These are phyloP conservation scores for Beta vulgaris DNA, from an alignment of 148 eudicot genomes.

Conservation along the genomic window DNA sequence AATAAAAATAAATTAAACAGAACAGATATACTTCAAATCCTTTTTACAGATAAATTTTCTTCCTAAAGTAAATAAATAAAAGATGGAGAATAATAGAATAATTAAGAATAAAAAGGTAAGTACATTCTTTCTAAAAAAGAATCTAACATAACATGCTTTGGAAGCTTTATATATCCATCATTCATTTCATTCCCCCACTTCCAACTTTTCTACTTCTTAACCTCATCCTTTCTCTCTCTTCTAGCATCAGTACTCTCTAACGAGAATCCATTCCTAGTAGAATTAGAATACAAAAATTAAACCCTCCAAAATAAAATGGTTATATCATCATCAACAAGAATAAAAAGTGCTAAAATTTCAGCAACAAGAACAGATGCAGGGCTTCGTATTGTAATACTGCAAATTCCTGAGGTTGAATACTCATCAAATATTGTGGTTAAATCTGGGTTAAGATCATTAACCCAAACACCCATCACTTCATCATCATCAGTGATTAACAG, in stretches of 20 bases:
- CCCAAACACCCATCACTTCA: constrained; percentile 12
- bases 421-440: constrained; percentile 21
- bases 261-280: not conserved
- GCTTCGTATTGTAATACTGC: constrained; percentile 20
- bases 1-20: no score
- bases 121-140: not conserved
- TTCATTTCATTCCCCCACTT: not conserved
- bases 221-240: not conserved
- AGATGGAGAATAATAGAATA: no score
- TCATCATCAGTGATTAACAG: constrained; percentile 5
- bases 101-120: no score
- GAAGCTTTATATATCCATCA: constrained; percentile 6
- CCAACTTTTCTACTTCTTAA: not conserved
- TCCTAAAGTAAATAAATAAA: no score
- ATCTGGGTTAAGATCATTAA: constrained; percentile 27
- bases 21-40: no score
- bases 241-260: no score
- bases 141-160: not conserved
- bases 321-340: not conserved
- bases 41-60: no score
- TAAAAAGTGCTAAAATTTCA: constrained; percentile 3
- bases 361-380: constrained; percentile 14
- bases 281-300: not conserved
- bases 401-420: constrained; percentile 16
- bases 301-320: constrained; percentile 1